These are phyloP conservation scores for Cryptococcus amylolentus DNA, from an alignment of 1,284 basidiomycete species.

Conservation along the genomic window DNA sequence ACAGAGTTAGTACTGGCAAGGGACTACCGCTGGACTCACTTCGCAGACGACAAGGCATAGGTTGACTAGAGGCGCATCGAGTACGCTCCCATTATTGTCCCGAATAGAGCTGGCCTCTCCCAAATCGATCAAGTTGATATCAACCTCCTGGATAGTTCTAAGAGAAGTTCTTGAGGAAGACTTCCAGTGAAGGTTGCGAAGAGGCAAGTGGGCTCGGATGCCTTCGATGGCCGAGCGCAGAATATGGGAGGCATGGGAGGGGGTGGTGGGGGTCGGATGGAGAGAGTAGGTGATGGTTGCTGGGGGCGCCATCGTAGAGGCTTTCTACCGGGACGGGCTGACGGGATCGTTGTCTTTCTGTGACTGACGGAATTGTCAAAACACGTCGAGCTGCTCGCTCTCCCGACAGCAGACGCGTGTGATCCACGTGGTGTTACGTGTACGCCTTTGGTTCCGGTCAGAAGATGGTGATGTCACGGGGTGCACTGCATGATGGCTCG, in stretches of 20 bases:
- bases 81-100: conserved; percentile 62
- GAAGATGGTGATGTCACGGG: too few relatives aligned
- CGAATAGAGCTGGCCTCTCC: conserved; percentile 55
- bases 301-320: conserved; percentile 7
- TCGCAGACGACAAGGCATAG: conserved; percentile 83
- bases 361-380: too few relatives aligned
- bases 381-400: too few relatives aligned
- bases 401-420: too few relatives aligned
- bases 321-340: not conserved
- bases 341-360: too few relatives aligned
- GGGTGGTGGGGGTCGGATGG: conserved; percentile 18
- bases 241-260: conserved; percentile 8
- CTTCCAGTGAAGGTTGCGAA: conserved; percentile 89
- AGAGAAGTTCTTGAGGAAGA: conserved; percentile 64
- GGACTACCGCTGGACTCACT: conserved; percentile 52
- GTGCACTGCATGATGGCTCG: too few relatives aligned
- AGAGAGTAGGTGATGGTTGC: conserved; percentile 44
- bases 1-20: not conserved
- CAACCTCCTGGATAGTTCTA: conserved; percentile 81
- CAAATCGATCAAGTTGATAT: conserved; percentile 66
- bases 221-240: conserved; percentile 60
- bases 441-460: too few relatives aligned
- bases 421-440: too few relatives aligned
- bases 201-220: conserved; percentile 69
- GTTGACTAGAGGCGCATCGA: conserved; percentile 81